Evolutionary conservation across 2,329 filamentous ascomycete genomes (phyloP).

Genomic region (Trichoderma sp.): DNA sequence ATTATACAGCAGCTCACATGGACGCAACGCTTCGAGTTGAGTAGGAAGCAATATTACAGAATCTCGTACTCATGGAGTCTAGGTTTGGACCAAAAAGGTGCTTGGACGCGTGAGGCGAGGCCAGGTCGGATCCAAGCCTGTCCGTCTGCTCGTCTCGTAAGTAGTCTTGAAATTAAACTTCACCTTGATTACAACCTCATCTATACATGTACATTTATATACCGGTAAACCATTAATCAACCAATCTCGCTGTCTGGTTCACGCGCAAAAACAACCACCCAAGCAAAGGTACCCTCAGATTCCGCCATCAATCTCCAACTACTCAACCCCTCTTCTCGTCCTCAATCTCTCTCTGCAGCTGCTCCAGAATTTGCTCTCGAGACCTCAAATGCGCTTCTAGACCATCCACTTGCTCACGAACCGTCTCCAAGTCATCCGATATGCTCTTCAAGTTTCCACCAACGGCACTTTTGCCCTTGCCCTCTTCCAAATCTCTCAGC

Average conservation of each 20-base stretch:
- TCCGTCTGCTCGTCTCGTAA: neutral
- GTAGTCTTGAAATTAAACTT: neutral
- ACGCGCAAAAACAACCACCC: neutral
- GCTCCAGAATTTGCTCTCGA: constrained; percentile 71
- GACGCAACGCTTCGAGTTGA: neutral
- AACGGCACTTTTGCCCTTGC: constrained; percentile 63
- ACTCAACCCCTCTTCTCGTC: constrained; percentile 69
- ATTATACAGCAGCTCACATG: neutral
- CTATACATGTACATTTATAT: constrained; percentile 16
- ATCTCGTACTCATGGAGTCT: neutral
- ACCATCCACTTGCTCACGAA: constrained; percentile 93
- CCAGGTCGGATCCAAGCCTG: neutral
- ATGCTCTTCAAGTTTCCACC: constrained; percentile 75
- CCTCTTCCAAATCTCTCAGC: constrained; percentile 72
- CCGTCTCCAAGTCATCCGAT: constrained; percentile 79
- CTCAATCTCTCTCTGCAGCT: constrained; percentile 79
- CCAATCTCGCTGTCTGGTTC: constrained; percentile 8
- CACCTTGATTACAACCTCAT: constrained; percentile 2
- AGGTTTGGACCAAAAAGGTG: neutral
- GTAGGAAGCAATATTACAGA: neutral
- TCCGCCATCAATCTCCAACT: constrained; percentile 27
- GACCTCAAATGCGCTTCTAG: constrained; percentile 78
- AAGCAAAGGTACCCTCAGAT: neutral
- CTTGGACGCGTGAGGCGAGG: neutral
- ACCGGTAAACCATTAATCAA: constrained; percentile 3